A percentile compares a stretch with the other conserved stretches of the same genome.
Evolutionary conservation across 352 stramenopile species (phyloP).

Genomic region (Albugo laibachii): DNA sequence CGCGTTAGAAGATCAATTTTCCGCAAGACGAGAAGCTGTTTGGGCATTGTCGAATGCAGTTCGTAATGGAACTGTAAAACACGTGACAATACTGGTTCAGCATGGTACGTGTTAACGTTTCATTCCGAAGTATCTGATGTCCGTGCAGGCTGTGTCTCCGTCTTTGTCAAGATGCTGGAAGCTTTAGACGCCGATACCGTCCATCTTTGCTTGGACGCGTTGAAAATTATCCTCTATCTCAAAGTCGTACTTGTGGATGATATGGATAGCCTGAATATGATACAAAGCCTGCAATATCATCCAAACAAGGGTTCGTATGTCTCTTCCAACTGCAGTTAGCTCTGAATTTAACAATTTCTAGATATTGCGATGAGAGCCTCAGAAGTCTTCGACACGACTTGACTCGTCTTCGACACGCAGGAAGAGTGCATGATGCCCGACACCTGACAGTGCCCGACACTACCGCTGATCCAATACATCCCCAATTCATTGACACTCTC

Average conservation of each 20-base stretch:
- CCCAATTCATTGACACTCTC: too few species aligned
- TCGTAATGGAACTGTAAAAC: conserved; percentile 57
- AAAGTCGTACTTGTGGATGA: conserved; percentile 92
- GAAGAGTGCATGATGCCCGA: too few species aligned
- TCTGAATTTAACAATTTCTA: too few species aligned
- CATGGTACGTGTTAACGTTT: conserved; percentile 34
- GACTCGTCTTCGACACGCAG: too few species aligned
- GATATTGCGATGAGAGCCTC: too few species aligned
- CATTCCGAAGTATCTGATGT: not conserved
- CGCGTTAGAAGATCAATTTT: conserved; percentile 39
- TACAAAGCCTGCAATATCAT: conserved; percentile 96
- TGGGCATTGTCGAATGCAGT: conserved; percentile 74
- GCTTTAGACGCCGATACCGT: conserved; percentile 92
- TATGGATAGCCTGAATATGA: conserved; percentile 91
- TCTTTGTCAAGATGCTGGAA: conserved; percentile 88
- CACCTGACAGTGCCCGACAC: too few species aligned
- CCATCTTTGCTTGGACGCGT: conserved; percentile 91
- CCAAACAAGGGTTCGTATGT: conserved; percentile 82
- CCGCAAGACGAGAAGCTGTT: conserved; percentile 69
- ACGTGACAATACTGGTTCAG: conserved; percentile 94
- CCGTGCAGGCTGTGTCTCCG: conserved; percentile 80
- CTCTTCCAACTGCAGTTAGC: too few species aligned
- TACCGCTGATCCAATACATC: too few species aligned
- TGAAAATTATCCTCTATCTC: conserved; percentile 80
- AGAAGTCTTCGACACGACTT: too few species aligned